A percentile compares a stretch with the other conserved stretches of the same genome.
Evolutionary conservation across 495 filamentous ascomycete species (phyloP).

Genomic region (Aspergillus bridgeri): DNA sequence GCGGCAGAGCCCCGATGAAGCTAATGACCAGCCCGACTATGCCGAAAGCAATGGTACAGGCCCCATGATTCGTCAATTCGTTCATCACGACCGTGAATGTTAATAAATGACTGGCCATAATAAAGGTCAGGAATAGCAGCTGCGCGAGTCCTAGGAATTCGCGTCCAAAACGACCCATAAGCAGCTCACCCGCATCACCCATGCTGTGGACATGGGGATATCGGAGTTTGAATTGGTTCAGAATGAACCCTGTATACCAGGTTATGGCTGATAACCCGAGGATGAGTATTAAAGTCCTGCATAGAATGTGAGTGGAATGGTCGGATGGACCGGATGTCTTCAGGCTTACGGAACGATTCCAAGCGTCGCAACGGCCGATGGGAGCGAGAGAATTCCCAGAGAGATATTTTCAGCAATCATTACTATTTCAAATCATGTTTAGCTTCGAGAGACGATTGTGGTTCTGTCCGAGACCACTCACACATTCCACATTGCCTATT

Average conservation of each 20-base stretch:
- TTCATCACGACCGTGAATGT: slow-evolving; percentile 75
- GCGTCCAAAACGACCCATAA: slow-evolving; percentile 60
- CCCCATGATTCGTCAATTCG: slow-evolving; percentile 58
- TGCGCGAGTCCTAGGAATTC: slow-evolving; percentile 62
- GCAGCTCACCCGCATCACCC: slow-evolving; percentile 65
- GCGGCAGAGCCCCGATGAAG: slow-evolving; percentile 62
- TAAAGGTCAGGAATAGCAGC: slow-evolving; percentile 67
- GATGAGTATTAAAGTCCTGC: slow-evolving; percentile 63
- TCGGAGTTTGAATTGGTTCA: slow-evolving; percentile 71
- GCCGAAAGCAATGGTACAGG: slow-evolving; percentile 69
- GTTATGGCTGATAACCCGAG: slow-evolving; percentile 61
- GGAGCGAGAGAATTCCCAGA: slow-evolving; percentile 63
- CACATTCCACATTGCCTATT: not conserved
- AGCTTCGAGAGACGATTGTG: not conserved
- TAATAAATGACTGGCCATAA: slow-evolving; percentile 73
- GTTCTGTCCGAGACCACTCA: not conserved
- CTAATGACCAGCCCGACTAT: slow-evolving; percentile 63
- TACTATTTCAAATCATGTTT: slow-evolving; percentile 19
- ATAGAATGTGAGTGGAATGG: slow-evolving; percentile 5
- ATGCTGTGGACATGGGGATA: slow-evolving; percentile 69
- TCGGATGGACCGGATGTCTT: not conserved
- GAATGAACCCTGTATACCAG: slow-evolving; percentile 73
- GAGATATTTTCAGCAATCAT: slow-evolving; percentile 72
- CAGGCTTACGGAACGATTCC: slow-evolving; percentile 51
- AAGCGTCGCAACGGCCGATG: slow-evolving; percentile 58